These are phyloP conservation scores for Balakata baccata DNA, from an alignment of 345 rosid species.

Conservation along the genomic window DNA sequence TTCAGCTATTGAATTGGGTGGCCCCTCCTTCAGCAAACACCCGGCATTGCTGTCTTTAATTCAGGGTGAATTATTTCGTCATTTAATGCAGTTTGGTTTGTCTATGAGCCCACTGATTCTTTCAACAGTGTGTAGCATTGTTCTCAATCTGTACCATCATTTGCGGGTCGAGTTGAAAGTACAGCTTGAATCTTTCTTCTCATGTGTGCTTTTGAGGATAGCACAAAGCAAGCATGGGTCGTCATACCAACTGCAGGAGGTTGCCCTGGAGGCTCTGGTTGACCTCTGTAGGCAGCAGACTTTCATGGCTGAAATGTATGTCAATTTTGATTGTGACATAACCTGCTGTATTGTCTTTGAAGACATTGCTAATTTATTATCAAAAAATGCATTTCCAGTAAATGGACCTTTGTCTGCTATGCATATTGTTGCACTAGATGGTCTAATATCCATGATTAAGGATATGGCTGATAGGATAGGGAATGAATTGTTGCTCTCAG, in stretches of 20 bases:
- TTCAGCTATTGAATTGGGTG: slow-evolving; percentile 49
- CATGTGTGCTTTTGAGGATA: slow-evolving; percentile 63
- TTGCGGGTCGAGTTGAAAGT: slow-evolving; percentile 60
- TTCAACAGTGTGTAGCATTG: slow-evolving; percentile 69
- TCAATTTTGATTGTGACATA: slow-evolving; percentile 75
- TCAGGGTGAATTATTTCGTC: slow-evolving; percentile 65
- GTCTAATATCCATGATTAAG: slow-evolving; percentile 51
- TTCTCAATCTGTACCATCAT: slow-evolving; percentile 66
- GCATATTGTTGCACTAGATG: slow-evolving; percentile 76
- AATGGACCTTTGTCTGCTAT: slow-evolving; percentile 72
- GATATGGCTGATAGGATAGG: slow-evolving; percentile 61
- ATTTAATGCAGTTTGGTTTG: slow-evolving; percentile 74
- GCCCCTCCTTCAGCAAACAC: slow-evolving; percentile 23
- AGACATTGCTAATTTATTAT: slow-evolving; percentile 56
- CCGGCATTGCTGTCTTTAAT: slow-evolving; percentile 53
- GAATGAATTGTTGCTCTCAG: slow-evolving; percentile 36
- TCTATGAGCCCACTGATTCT: slow-evolving; percentile 77
- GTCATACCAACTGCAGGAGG: slow-evolving; percentile 77
- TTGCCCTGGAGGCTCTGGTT: slow-evolving; percentile 76
- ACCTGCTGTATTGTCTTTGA: slow-evolving; percentile 64
- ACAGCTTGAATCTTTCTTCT: slow-evolving; percentile 70
- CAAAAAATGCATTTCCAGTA: slow-evolving; percentile 68
- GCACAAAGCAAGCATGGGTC: slow-evolving; percentile 67
- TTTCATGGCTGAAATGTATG: slow-evolving; percentile 64
- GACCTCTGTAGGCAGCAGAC: slow-evolving; percentile 65